Conservation (phyloP, 1,284 basidiomycete genomes). For the Melampsora larici-populina region DNA sequence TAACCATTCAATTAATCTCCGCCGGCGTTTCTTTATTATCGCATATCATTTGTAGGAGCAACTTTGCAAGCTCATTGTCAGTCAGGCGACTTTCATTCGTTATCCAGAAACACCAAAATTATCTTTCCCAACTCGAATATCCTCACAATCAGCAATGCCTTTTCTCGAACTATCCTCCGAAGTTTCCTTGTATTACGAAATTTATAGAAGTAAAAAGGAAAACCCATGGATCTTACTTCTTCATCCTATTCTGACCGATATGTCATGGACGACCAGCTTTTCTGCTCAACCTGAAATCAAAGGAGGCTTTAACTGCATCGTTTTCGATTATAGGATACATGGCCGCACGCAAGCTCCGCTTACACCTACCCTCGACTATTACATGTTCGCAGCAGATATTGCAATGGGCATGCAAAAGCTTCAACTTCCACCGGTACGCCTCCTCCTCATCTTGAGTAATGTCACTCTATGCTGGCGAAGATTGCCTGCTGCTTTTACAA, state of each 20-base stretch:
- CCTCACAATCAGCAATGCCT: neutral
- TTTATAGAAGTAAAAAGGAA: neutral
- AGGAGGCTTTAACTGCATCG: neutral
- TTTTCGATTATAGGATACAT: neutral
- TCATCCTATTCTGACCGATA: conserved; percentile 1
- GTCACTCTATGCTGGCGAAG: neutral
- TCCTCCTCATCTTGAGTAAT: neutral
- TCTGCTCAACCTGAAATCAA: neutral
- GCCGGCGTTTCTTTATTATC: no score
- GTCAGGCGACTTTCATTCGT: no score
- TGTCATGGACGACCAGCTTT: neutral
- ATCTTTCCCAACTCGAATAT: no score
- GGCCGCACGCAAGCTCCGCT: neutral
- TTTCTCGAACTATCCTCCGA: neutral
- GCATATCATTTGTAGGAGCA: no score
- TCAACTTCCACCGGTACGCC: neutral
- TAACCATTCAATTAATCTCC: no score
- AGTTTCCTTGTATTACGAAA: neutral
- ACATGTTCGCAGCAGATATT: conserved; percentile 5
- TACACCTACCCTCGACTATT: neutral
- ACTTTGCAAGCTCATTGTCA: no score
- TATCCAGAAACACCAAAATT: no score
- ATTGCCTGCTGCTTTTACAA: no score
- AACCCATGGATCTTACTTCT: conserved; percentile 2
- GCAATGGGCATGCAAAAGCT: conserved; percentile 4